These are phyloP conservation scores for Pseudomassariella vexata DNA, from an alignment of 2,329 filamentous ascomycete species.

Conservation along the genomic window DNA sequence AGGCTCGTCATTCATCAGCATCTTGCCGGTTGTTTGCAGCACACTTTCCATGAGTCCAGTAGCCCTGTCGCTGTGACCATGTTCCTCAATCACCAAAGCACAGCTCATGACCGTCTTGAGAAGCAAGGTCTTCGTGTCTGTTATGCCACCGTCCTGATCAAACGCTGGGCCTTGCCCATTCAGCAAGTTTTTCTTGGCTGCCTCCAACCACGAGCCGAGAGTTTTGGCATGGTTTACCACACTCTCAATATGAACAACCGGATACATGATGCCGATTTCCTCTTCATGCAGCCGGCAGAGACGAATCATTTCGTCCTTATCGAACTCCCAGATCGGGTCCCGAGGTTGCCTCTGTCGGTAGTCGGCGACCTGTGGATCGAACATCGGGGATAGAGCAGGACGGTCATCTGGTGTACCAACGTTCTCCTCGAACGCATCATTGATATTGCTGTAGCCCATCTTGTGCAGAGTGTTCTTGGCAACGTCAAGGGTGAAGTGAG, in stretches of 20 bases:
- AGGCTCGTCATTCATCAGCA: conserved; percentile 49
- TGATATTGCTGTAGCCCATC: conserved; percentile 74
- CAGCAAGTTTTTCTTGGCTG: conserved; percentile 28
- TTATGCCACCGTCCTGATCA: conserved; percentile 31
- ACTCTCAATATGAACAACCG: conserved; percentile 68
- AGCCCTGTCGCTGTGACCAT: conserved; percentile 72
- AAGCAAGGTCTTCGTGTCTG: conserved; percentile 54
- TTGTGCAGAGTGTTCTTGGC: conserved; percentile 81
- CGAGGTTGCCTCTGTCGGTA: conserved; percentile 17
- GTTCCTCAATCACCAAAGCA: conserved; percentile 70
- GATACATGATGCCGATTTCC: conserved; percentile 90
- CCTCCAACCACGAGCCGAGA: conserved; percentile 68
- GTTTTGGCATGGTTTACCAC: conserved; percentile 65
- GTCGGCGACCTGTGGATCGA: conserved; percentile 31
- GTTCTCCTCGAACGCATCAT: conserved; percentile 49
- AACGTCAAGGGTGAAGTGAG: conserved; percentile 77
- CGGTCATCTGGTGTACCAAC: conserved; percentile 17
- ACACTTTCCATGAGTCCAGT: conserved; percentile 71
- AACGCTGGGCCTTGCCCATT: conserved; percentile 21
- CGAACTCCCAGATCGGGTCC: conserved; percentile 78
- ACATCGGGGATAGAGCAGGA: conserved; percentile 24
- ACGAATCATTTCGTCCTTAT: conserved; percentile 72
- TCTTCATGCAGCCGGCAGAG: conserved; percentile 79
- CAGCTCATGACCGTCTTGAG: conserved; percentile 82
- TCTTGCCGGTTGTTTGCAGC: conserved; percentile 63